Evolutionary conservation across 176 grass and related monocot species (phyloP).

Genomic region (Echinochloa phyllopogon): DNA sequence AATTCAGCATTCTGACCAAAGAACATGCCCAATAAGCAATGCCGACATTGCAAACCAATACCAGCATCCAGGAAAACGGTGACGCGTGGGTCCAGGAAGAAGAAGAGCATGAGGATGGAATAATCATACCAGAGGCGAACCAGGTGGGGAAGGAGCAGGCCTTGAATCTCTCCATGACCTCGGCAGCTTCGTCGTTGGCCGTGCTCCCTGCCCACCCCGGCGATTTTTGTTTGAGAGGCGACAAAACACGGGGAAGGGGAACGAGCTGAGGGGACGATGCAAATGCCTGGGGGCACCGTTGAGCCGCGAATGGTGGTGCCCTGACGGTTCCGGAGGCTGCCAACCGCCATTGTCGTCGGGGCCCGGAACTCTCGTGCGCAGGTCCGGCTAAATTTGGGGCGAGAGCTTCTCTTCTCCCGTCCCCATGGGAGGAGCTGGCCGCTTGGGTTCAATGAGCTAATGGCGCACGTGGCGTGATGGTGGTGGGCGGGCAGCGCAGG

Average conservation of each 20-base stretch:
- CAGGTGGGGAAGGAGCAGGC: constrained; percentile 16
- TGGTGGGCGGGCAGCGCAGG: too few relatives aligned
- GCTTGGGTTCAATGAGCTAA: not conserved
- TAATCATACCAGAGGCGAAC: constrained; percentile 29
- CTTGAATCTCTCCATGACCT: constrained; percentile 33
- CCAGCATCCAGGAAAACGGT: not conserved
- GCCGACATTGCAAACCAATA: not conserved
- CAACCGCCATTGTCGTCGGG: constrained; percentile 25
- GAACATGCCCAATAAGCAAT: not conserved
- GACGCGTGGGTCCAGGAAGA: not conserved
- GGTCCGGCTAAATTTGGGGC: constrained; percentile 34
- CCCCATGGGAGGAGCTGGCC: not conserved
- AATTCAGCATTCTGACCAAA: not conserved
- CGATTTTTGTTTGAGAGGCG: not conserved
- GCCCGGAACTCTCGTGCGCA: not conserved
- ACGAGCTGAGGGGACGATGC: not conserved
- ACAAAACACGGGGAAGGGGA: not conserved
- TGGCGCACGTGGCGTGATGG: not conserved
- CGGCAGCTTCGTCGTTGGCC: not conserved
- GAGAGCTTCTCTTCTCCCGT: not conserved
- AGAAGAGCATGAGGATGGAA: not conserved
- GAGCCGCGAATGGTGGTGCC: constrained; percentile 31
- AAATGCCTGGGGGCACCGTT: not conserved
- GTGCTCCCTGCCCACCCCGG: not conserved
- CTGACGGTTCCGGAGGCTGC: constrained; percentile 3